Conservation (phyloP, 345 rosid genomes). For the Camelina sativa region DNA sequence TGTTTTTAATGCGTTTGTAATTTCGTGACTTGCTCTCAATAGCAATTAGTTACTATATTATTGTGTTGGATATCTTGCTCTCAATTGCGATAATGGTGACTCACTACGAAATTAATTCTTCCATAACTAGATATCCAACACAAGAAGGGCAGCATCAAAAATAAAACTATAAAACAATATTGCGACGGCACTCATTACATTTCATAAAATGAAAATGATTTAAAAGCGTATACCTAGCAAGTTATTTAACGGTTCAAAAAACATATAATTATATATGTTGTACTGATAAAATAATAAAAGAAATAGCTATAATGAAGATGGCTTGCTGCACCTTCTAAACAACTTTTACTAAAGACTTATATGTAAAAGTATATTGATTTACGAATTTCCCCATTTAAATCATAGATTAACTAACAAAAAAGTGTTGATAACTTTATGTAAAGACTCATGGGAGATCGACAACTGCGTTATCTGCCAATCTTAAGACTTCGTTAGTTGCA, state of each 20-base stretch:
- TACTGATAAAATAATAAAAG: background rate
- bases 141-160: too few relatives aligned
- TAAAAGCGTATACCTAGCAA: background rate
- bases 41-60: too few relatives aligned
- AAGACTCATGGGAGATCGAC: conserved; percentile 41
- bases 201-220: too few relatives aligned
- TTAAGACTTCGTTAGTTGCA: background rate
- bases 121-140: background rate
- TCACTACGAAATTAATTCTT: too few relatives aligned
- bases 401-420: background rate
- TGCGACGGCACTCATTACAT: too few relatives aligned
- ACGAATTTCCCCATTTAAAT: conserved; percentile 38
- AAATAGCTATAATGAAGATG: background rate
- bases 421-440: background rate
- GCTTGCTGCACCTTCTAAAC: background rate
- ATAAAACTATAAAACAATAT: too few relatives aligned
- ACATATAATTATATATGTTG: background rate
- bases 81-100: too few relatives aligned
- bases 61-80: too few relatives aligned
- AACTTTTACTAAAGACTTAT: background rate
- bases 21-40: background rate
- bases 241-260: too few relatives aligned
- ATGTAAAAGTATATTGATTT: conserved; percentile 1
- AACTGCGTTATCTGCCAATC: conserved; percentile 43
- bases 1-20: background rate